These are phyloP conservation scores for Trichoderma asperellum DNA, from an alignment of 2,329 filamentous ascomycete genomes.

Conservation along the genomic window DNA sequence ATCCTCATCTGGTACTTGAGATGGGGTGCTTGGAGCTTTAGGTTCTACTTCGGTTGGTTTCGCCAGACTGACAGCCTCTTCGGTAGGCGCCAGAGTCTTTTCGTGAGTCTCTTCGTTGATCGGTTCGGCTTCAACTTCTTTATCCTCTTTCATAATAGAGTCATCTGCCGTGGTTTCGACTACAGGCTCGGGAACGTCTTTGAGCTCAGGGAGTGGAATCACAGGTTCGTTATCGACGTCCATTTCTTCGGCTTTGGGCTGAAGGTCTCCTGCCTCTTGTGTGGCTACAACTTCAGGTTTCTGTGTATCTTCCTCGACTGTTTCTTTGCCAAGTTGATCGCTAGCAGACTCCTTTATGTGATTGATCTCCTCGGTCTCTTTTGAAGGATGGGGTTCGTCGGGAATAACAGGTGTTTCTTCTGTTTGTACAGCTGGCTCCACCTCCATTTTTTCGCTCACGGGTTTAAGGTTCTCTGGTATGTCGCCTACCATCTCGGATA, in stretches of 20 bases:
- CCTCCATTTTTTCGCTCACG: background rate
- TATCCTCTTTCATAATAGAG: background rate
- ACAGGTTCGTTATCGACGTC: constrained; percentile 41
- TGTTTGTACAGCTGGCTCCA: background rate
- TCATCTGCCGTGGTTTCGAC: background rate
- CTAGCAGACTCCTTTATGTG: background rate
- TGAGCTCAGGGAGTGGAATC: background rate
- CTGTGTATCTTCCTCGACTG: constrained; percentile 1
- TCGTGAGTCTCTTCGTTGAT: background rate
- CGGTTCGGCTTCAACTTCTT: constrained; percentile 8
- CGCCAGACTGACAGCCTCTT: constrained; percentile 28
- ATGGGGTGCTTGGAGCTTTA: constrained; percentile 52
- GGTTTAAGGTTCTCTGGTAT: background rate
- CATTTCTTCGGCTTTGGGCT: constrained; percentile 49
- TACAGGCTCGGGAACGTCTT: background rate
- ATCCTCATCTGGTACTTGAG: constrained; percentile 54
- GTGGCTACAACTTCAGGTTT: constrained; percentile 31
- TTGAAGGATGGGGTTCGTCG: background rate
- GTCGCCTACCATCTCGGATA: constrained; percentile 50
- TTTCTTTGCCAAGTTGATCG: background rate
- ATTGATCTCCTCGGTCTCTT: background rate
- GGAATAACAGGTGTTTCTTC: background rate
- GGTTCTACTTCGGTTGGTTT: constrained; percentile 40
- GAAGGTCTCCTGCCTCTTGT: constrained; percentile 31
- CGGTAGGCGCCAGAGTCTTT: background rate